Evolutionary conservation across 179 eudicot genomes (phyloP), one percentile per base, ranked within the genome.

Genomic region (Monotropa hypopitys): DNA sequence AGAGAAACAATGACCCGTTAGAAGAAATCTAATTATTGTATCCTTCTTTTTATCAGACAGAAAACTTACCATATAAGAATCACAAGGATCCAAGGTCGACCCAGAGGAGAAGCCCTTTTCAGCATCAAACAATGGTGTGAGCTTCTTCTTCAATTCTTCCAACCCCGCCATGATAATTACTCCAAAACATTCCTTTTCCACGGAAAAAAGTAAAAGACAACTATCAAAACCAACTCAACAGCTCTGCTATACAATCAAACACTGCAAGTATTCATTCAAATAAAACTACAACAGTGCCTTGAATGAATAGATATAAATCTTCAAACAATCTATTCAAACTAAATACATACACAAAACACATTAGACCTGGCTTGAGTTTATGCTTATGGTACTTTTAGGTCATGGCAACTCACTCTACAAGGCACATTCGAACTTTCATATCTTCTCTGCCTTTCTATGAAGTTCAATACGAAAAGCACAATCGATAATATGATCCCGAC

Each of bases 141-240:
- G 94, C 83, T 94, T 94, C 87, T 89, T 92, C 79, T 86, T 94
- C 83, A 94, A 79, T 62, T 90, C 98, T 86, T 94, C 98, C 32
- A 92, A 66, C 16, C 85, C 98, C 68, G 95, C 93, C 97, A 93
- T 93, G 38, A 50, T 42, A 54, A 15, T 26, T 49, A 50, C 73
- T 78, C 78, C 43, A 65, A 73, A 61, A 43, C 46, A 53, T 13
- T 18, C 43, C 38, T 42, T 56, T 32, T 49, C 77, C 68, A 68
- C 18, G 7, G 2, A 33, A 70, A n/a, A 15, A 66, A 12, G 15
- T 6, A 79, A 63, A 62, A 0, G 16, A 33, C 15, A 74, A 28
- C 7, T 1, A 67, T 42, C 20, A 65, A 65, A 13, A 42, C 12
- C 18, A n/a, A 42, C 63, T 40, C 30, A 51, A 11, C 20, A 16